Percentiles rank a stretch among this genome's conserved stretches.
These are phyloP conservation scores for Corylus heterophylla DNA, from an alignment of 306 rosid species.

Conservation along the genomic window DNA sequence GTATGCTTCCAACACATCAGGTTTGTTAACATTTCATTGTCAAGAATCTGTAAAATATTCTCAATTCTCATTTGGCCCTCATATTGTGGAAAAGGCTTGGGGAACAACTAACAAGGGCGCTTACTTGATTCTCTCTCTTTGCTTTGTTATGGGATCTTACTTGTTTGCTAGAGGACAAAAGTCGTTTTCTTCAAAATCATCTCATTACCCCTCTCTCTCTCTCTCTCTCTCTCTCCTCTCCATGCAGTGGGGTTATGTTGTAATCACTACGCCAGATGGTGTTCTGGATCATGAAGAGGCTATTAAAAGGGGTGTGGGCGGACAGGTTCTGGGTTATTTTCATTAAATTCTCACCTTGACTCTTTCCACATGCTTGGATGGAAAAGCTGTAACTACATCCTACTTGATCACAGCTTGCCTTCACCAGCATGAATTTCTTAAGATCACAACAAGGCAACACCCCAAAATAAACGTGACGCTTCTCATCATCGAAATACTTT, in stretches of 20 bases:
- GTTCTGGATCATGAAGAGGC: constrained; percentile 97
- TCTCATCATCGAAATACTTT: too few relatives aligned
- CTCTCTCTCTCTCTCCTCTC: constrained; percentile 21
- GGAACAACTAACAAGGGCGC: constrained; percentile 9
- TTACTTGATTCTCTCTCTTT: too few relatives aligned
- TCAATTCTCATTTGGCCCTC: constrained; percentile 1
- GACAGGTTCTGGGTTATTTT: constrained; percentile 86
- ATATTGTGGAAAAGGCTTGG: background rate
- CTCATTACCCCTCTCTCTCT: background rate
- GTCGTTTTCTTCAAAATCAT: background rate
- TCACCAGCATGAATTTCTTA: too few relatives aligned
- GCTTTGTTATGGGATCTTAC: background rate
- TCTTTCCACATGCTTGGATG: background rate
- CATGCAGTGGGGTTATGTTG: constrained; percentile 97
- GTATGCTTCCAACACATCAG: constrained; percentile 77
- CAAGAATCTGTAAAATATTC: background rate
- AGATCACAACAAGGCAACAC: too few relatives aligned
- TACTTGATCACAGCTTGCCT: background rate
- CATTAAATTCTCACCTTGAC: constrained; percentile 37
- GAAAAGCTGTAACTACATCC: too few relatives aligned
- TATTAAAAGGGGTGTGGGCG: constrained; percentile 60
- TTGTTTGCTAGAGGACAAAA: background rate
- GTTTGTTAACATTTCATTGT: constrained; percentile 35
- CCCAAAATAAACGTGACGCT: too few relatives aligned
- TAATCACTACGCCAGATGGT: constrained; percentile 90